Percentiles rank a stretch among this genome's conserved stretches.
Conservation (phyloP, 1,139 yeast species). For the Sugiyamaella pinicola region DNA sequence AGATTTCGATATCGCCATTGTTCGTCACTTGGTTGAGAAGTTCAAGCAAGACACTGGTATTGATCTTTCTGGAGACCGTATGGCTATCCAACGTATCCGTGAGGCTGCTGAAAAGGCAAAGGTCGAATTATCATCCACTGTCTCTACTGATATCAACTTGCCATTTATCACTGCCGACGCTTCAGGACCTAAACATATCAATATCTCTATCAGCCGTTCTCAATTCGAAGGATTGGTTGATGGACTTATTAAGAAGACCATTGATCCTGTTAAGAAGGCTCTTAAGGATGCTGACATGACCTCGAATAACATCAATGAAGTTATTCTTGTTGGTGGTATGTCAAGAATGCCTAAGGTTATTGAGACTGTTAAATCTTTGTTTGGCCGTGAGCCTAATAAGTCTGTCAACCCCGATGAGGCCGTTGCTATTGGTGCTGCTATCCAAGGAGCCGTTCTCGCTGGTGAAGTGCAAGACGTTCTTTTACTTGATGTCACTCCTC, state of each 20-base stretch:
- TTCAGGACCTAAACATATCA: constrained; percentile 97
- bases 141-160: constrained; percentile 90
- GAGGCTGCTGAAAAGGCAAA: constrained; percentile 99
- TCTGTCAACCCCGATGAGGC: constrained; percentile 99
- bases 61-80: constrained; percentile 87
- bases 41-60: constrained; percentile 93
- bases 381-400: constrained; percentile 96
- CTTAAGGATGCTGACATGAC: constrained; percentile 90
- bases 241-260: constrained; percentile 85
- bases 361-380: constrained; percentile 90
- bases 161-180: constrained; percentile 96
- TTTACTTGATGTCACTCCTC: constrained; percentile 94
- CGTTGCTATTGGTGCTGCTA: constrained; percentile 99
- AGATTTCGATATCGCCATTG: constrained; percentile 77
- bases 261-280: constrained; percentile 98
- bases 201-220: constrained; percentile 88
- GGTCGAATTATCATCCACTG: constrained; percentile 94
- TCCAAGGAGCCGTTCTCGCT: constrained; percentile 98
- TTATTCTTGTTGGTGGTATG: constrained; percentile 99
- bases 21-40: constrained; percentile 84
- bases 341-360: constrained; percentile 99
- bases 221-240: constrained; percentile 93
- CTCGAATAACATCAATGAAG: constrained; percentile 89
- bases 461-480: constrained; percentile 98
- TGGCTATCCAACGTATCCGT: constrained; percentile 99